Base-by-base conservation (phyloP, 2,329 filamentous ascomycete genomes). In the Coniochaeta hoffmannii region DNA sequence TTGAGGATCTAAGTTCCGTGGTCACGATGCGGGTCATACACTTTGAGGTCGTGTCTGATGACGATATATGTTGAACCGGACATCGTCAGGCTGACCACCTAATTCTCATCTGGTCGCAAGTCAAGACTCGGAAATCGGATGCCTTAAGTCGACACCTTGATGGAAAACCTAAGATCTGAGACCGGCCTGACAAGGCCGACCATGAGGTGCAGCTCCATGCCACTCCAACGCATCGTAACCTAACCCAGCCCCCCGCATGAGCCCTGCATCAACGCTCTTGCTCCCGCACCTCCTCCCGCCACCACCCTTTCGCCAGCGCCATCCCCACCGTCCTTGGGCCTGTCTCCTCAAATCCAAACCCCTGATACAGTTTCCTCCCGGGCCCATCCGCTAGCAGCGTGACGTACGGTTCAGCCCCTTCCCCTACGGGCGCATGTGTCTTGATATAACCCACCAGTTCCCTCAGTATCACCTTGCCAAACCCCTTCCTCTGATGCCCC, bases 381-480 rank as follows among this genome's bases (percentile, higher is more conserved):
- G 72, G 66, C 17, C 61, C 66, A 58, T 80, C 77, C 6, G 77
- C 77, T 5, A 77, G 64, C 54, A 80, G 59, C 36, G 66, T 73
- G 8, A 80, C 70, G 59, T 74, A 77, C 2, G 74, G 68, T 8
- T 50, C 55, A 8, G 8, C 22, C 1, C 67, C 71, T 7, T 64
- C 58, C 8, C 28, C 31, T 2, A 31, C 49, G 0, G 74, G 72
- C 4, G 73, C 73, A 22, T 73, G 63, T 15, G 65, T 61, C 56
- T 71, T 65, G 38, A 79, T 71, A 53, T 71, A 69, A 17, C 62
- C 65, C 34, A 79, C 59, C 38, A 80, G 63, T 19, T 64, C 62
- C 60, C 72, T 70, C 64, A 79, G 62, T 34, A 80, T 68, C 22
- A 67, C 66, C 53, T 75, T 72, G 9, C 73, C 78, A 1, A 81